Base-by-base conservation (phyloP, 352 stramenopile species). In the Nothophytophthora sp. region DNA sequence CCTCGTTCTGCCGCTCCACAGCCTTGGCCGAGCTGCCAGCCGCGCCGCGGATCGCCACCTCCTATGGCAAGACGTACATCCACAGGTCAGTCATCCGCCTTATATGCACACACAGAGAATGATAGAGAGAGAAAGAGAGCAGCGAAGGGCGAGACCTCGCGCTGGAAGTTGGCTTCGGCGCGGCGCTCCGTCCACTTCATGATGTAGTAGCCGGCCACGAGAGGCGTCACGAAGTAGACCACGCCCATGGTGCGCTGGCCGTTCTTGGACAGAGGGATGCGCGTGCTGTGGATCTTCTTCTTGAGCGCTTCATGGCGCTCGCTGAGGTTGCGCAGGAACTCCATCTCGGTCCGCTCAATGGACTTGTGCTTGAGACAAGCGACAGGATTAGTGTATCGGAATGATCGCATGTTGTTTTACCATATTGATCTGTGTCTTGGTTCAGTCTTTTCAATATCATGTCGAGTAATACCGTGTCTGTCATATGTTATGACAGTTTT, bases 191-290 rank as follows among this genome's bases (percentile, higher is more conserved):
- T 64, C 86, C 87, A 97, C 59, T 98, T 89, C 92, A 98, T 98
- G 49, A 97, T 65, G 56, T 81, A 96, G 61, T 96, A 96, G 35
- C 92, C 92, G 30, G 73, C 74, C 8, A 97, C 60, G 33, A 98
- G 67, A 0, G 92, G 92, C 32, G 89, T 76, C 27, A 73, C 78
- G 58, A 98, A 97, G 69, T 98, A 98, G 16, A 98, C 82, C 38
- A 92, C 22, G 1, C 66, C 83, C 90, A 97, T 97, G 33, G 76
- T 42, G 16, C 75, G 73, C 66, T 95, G 88, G 3, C 88, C 90
- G 40, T 79, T 88, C 40, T 82, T 86, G 24, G 87, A 96, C 20
- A 98, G 78, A 32, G 92, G 92, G 40, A 98, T 90, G 37, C 88
- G 84, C 49, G 87, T 95, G 55, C 57, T 73, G 70, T 98, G 92